phyloP scores from a whole-genome alignment of 2,329 filamentous ascomycete genomes.

The Knoxdaviesia proteae region DNA sequence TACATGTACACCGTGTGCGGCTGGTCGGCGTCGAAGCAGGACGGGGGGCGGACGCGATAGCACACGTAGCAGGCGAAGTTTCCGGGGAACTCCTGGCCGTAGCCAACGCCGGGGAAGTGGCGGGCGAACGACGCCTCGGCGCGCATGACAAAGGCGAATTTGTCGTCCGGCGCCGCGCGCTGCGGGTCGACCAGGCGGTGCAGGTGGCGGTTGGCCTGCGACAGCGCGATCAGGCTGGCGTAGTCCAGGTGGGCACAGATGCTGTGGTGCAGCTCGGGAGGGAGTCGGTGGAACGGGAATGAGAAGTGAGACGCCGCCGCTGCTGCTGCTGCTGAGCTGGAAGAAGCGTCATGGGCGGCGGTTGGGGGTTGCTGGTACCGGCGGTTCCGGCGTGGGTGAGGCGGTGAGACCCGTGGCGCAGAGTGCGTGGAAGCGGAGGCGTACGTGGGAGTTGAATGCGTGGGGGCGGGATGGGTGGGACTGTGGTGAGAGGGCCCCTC shows the following conservation, averaged over 20 bases:
- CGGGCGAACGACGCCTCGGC: conserved; percentile 19
- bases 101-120: conserved; percentile 17
- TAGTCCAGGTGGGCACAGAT: conserved; percentile 17
- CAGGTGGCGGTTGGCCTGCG: conserved; percentile 15
- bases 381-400: too few relatives aligned
- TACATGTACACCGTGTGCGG: conserved; percentile 1
- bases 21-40: conserved; percentile 17
- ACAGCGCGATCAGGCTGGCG: conserved; percentile 18
- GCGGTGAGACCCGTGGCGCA: too few relatives aligned
- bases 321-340: too few relatives aligned
- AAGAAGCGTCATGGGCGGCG: too few relatives aligned
- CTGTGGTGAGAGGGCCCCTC: too few relatives aligned
- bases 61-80: conserved; percentile 22
- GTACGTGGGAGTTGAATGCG: too few relatives aligned
- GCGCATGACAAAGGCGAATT: conserved; percentile 18
- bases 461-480: too few relatives aligned
- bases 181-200: conserved; percentile 13
- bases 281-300: conserved; percentile 13
- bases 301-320: background rate
- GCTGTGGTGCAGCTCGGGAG: conserved; percentile 13
- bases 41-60: conserved; percentile 17
- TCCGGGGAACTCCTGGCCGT: conserved; percentile 16
- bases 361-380: too few relatives aligned
- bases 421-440: too few relatives aligned
- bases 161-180: conserved; percentile 13